Evolutionary conservation across 106 monocot genomes (phyloP), one percentile per base, ranked within the genome.

Genomic region (Xerophyta viscosa): DNA sequence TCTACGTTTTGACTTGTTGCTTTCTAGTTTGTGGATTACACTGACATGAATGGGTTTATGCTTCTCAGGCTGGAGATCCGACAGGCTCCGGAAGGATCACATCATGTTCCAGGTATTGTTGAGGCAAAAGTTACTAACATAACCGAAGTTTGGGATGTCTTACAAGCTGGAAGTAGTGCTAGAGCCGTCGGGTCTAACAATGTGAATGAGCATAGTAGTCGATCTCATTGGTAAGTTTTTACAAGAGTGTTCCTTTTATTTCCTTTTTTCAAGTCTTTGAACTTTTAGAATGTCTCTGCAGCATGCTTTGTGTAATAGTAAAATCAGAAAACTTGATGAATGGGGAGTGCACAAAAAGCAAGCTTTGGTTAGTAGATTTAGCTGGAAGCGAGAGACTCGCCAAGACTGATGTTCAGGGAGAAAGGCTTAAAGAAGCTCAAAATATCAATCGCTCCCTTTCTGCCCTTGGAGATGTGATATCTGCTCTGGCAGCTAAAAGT

Each of bases 331-430:
- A 89, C 41, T 58, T 83, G 63, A 66, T 83, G 70, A 83, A 37
- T 47, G 79, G 88, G 23, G 83, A 79, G 41, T 73, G 66, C 52
- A 89, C 88, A 9, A 79, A 65, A 37, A 89, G 88, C 64, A 89
- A 89, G 57, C 79, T 89, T 54, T 89, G 88, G 88, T 76, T 89
- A 37, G 80, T 89, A n/a, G 88, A 89, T 65, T 73, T 89, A 57
- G 88, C 88, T 14, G 88, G 88, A 56, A 89, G 88, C 53, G 88
- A 89, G 53, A 76, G 88, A 64, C 73, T 89, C 29, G 70, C 76
- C 21, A 89, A 84, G 64, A 89, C 88, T 12, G 88, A 89, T 52
- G 88, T 56, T 3, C 88, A 89, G 31, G 85, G 85, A 20, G 85
- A 85, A 33, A 76, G 85, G 52, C 69, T 85, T 21, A 85, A 85